Conservation (phyloP, 768 basidiomycete genomes). For the Suillus alpinus region DNA sequence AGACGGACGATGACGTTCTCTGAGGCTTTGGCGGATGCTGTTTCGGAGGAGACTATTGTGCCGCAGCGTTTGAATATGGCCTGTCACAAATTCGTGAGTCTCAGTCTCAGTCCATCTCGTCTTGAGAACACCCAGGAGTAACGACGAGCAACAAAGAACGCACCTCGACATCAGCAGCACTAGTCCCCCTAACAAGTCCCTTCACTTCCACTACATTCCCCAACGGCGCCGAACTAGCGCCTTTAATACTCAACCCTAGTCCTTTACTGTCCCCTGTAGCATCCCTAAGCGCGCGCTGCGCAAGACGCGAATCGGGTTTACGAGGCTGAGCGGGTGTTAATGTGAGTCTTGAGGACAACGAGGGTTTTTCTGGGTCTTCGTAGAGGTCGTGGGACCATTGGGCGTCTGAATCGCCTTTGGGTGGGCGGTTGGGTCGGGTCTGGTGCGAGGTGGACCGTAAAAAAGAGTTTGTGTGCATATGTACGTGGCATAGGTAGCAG, state of each 20-base stretch:
- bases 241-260: constrained; percentile 59
- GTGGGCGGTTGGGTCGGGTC: constrained; percentile 46
- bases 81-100: constrained; percentile 13
- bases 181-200: constrained; percentile 73
- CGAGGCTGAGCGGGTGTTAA: constrained; percentile 40
- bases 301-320: constrained; percentile 53
- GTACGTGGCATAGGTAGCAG: no score
- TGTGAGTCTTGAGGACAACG: constrained; percentile 56
- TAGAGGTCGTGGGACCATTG: constrained; percentile 74
- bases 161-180: constrained; percentile 72
- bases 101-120: neutral
- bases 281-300: constrained; percentile 63
- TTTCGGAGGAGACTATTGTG: constrained; percentile 46
- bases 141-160: neutral
- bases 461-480: neutral
- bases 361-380: constrained; percentile 52
- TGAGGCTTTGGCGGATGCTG: constrained; percentile 14
- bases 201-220: constrained; percentile 75
- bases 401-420: constrained; percentile 64
- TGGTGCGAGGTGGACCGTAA: constrained; percentile 4
- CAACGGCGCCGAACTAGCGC: constrained; percentile 48
- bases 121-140: neutral
- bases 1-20: constrained; percentile 60
- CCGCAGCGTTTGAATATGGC: constrained; percentile 86
- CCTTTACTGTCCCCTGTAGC: constrained; percentile 37